Evolutionary conservation across 257 asterid species (phyloP), one percentile per base, ranked within the genome.

Genomic region (Plantago elongata): DNA sequence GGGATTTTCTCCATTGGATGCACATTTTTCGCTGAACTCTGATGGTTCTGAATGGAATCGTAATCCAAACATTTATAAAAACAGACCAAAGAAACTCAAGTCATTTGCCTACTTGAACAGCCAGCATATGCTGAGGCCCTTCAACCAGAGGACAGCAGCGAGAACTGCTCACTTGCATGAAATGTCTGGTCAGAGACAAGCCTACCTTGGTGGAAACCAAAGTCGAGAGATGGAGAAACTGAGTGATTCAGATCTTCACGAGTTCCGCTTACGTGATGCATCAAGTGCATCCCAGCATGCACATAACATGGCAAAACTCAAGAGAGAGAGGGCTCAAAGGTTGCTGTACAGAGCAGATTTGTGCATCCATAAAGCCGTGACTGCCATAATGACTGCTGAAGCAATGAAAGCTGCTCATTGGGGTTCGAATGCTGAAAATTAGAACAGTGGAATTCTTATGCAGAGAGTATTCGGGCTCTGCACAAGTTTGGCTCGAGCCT

Each of bases 331-430:
- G 73, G 98, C 98, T 30, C 87, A 78, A 47, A 88, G 77, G 71
- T 66, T 86, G 79, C 71, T 84, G 37, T 72, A 63, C 60, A 75
- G 76, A 68, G 98, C 98, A 60, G 97, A 92, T 69, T 45, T 78
- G 48, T 92, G 93, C 16, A 69, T 88, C 72, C 97, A 92, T 76
- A 88, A 81, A 77, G 97, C 98, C 60, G 90, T 66, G 62, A 72
- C 72, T 47, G 89, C 92, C 66, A 66, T 88, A 51, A 88, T 84
- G 92, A 80, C 79, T 48, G 96, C 96, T 15, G 95, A 91, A 51
- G 94, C 93, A 45, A 74, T 88, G 30, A 78, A 78, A 83, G 88
- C 77, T 51, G 65, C 87, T 54, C 46, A 55, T 55, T 87, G 66
- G 63, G 67, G 63, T 69, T 61, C 67, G 38, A 63, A 57, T 49